phyloP scores from a whole-genome alignment of 768 basidiomycete genomes.

The Leccinum broughii region DNA sequence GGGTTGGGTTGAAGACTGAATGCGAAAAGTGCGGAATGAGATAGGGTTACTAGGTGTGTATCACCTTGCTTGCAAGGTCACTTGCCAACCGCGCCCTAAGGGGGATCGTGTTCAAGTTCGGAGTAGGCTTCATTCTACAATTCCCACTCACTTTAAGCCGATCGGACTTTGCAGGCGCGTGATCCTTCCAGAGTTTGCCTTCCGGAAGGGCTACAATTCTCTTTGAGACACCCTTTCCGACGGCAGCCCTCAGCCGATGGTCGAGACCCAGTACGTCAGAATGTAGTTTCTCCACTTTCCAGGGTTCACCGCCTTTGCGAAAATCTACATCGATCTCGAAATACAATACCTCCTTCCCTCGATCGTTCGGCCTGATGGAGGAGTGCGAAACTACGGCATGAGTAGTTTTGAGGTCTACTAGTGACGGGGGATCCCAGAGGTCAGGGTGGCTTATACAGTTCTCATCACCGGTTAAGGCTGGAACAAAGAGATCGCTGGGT shows the following conservation, averaged over 20 bases:
- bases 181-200: slow-evolving; percentile 96
- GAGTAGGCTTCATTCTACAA: background rate
- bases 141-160: slow-evolving; percentile 76
- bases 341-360: slow-evolving; percentile 88
- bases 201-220: slow-evolving; percentile 79
- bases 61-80: too few species aligned
- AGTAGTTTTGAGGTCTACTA: slow-evolving; percentile 63
- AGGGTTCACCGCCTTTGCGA: slow-evolving; percentile 66
- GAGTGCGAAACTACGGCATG: slow-evolving; percentile 73
- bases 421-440: too few species aligned
- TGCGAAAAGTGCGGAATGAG: too few species aligned
- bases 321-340: slow-evolving; percentile 75
- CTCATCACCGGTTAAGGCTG: too few species aligned
- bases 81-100: slow-evolving; percentile 37
- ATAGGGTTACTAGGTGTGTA: too few species aligned
- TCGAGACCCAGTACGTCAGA: slow-evolving; percentile 91
- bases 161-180: slow-evolving; percentile 95
- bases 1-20: too few species aligned
- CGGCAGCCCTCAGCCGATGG: slow-evolving; percentile 57
- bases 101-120: slow-evolving; percentile 10
- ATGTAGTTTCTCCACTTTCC: slow-evolving; percentile 92
- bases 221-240: slow-evolving; percentile 69
- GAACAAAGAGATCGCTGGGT: too few species aligned
- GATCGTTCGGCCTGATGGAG: slow-evolving; percentile 83
- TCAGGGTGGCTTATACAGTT: too few species aligned